These are phyloP conservation scores for Ogataea siamensis DNA, from an alignment of 805 yeast genomes.

Conservation along the genomic window DNA sequence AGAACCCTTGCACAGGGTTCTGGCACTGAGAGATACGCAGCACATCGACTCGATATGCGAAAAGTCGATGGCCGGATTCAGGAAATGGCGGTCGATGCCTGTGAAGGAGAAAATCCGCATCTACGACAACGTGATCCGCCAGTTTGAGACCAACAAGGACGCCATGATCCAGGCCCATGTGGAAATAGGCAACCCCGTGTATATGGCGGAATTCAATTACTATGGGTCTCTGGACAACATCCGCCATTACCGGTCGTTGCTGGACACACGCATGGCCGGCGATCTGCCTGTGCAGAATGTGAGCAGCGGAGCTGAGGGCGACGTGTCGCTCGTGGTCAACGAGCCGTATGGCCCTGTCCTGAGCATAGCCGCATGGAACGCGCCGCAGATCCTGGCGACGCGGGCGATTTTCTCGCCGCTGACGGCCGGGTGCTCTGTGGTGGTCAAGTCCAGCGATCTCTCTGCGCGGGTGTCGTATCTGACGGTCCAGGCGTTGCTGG, in stretches of 20 bases:
- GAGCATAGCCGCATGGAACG: conserved; percentile 50
- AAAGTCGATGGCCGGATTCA: conserved; percentile 2
- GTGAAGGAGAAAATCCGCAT: conserved; percentile 6
- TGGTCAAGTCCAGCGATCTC: conserved; percentile 41
- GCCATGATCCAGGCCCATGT: conserved; percentile 26
- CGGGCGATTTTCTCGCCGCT: conserved; percentile 44
- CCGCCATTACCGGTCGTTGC: conserved; percentile 29
- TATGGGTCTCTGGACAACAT: conserved; percentile 32
- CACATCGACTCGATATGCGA: neutral
- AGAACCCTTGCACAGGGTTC: neutral
- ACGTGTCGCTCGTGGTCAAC: conserved; percentile 29
- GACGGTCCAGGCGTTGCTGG: conserved; percentile 34
- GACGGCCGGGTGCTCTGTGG: conserved; percentile 49
- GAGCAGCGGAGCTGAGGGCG: conserved; percentile 1
- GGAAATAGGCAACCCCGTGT: conserved; percentile 36
- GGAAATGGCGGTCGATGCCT: conserved; percentile 1
- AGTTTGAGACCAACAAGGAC: conserved; percentile 9
- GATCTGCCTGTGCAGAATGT: conserved; percentile 22
- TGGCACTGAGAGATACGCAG: neutral
- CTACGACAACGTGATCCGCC: neutral
- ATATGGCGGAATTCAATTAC: conserved; percentile 39
- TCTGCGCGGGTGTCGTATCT: conserved; percentile 36
- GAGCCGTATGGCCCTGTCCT: conserved; percentile 47
- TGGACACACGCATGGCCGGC: conserved; percentile 22
- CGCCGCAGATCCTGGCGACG: conserved; percentile 41